Evolutionary conservation across 2,329 filamentous ascomycete genomes (phyloP).

Genomic region (Fusarium cyanostomum): DNA sequence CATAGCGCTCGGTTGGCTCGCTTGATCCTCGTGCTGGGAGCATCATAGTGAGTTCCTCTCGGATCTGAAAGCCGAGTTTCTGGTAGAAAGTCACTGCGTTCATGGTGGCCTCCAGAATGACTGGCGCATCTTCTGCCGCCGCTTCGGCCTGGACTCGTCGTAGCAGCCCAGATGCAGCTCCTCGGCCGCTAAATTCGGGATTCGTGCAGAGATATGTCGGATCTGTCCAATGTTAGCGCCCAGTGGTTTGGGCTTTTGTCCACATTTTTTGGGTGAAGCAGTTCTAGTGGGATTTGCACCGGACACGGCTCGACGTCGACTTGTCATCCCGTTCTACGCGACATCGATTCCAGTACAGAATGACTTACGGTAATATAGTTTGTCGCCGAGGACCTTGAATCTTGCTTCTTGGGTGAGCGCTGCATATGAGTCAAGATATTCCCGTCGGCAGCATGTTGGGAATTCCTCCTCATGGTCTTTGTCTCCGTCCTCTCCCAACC

Average conservation of each 20-base stretch:
- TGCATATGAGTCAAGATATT: slow-evolving; percentile 50
- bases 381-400: slow-evolving; percentile 43
- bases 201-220: slow-evolving; percentile 53
- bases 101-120: slow-evolving; percentile 53
- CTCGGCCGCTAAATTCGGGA: slow-evolving; percentile 47
- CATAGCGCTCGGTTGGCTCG: slow-evolving; percentile 47
- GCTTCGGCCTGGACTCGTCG: slow-evolving; percentile 48
- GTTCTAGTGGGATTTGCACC: no score
- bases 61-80: slow-evolving; percentile 48
- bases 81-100: slow-evolving; percentile 52
- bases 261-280: no score
- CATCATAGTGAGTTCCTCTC: slow-evolving; percentile 48
- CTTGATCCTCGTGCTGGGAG: slow-evolving; percentile 45
- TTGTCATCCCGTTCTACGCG: not conserved
- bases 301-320: not conserved
- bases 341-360: slow-evolving; percentile 1
- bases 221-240: slow-evolving; percentile 42
- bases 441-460: slow-evolving; percentile 42
- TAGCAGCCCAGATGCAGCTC: slow-evolving; percentile 49
- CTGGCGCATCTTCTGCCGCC: slow-evolving; percentile 43
- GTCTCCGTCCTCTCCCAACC: slow-evolving; percentile 18
- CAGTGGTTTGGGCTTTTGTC: not conserved
- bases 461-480: slow-evolving; percentile 40
- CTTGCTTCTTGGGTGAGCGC: slow-evolving; percentile 46
- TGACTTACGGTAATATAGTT: slow-evolving; percentile 51